Evolutionary conservation across 495 filamentous ascomycete species (phyloP), one percentile per base, ranked within the genome.

Genomic region (Evansstolkia leycettana): DNA sequence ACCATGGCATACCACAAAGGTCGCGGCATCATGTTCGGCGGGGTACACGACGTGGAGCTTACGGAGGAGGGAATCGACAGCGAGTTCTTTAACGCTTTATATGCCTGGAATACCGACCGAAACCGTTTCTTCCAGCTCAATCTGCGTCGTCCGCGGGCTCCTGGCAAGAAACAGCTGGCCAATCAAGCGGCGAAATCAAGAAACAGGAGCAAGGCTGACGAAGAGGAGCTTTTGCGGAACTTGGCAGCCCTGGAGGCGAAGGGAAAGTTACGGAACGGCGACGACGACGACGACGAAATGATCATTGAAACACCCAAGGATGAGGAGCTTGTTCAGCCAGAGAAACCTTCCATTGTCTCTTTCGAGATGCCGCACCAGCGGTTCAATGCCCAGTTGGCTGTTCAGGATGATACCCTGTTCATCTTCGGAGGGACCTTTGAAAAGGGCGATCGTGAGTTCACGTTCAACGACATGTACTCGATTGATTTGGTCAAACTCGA

Each of bases 371-470:
- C 90, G 27, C 86, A 92, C 48, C 70, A 70, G 23, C 67, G 90
- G 28, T 95, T 96, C 58, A 94, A 95, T 43, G 80, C 82, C 2
- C 82, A 86, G 42, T 59, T 98, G 26, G 73, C 90, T 1, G 84
- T 96, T 7, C 86, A 94, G 57, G 84, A 85, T 36, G 90, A 98
- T 57, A 72, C 81, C 10, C 65, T 96, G 0, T 98, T 90, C 50
- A 81, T 94, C 16, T 94, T 89, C 48, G 87, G 90, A 13, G 90
- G 90, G 10, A 98, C 86, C 0, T 94, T 82, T 46, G 90, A 98
- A 50, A 87, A 89, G 56, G 88, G 82, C 14, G 90, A 96, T 48
- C 73, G 82, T 12, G 90, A 98, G 53, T 94, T 81, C 47, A 94
- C 82, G 1, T 92, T 93, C 57, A 86, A 94, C 51, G 89, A 96